phyloP scores from a whole-genome alignment of 306 rosid genomes.

The Potentilla sterilis region DNA sequence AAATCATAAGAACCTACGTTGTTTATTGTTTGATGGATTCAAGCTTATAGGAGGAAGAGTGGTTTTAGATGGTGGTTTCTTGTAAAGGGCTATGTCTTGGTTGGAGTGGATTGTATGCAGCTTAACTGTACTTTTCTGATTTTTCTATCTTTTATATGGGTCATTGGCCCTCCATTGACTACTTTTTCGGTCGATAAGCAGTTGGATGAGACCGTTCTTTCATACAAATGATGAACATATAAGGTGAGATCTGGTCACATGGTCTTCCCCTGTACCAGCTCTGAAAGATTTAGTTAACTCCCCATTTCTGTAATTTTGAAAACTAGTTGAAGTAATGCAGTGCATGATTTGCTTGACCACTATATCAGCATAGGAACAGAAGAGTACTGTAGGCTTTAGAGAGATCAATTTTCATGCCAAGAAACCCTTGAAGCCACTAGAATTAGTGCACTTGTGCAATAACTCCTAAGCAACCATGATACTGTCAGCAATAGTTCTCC shows the following conservation, averaged over 20 bases:
- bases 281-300: not conserved
- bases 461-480: not conserved
- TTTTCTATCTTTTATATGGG: not conserved
- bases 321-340: not conserved
- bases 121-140: not conserved
- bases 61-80: not conserved
- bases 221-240: not conserved
- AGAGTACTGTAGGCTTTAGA: not conserved
- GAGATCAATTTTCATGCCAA: not conserved
- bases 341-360: not conserved
- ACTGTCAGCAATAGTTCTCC: not conserved
- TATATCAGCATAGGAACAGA: not conserved
- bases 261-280: not conserved
- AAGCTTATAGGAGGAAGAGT: not conserved
- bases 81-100: not conserved
- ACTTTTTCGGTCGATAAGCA: not conserved
- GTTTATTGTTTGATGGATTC: not conserved
- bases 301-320: not conserved
- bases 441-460: not conserved
- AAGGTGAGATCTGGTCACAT: not conserved
- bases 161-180: not conserved
- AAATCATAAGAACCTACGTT: not conserved
- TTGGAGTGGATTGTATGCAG: not conserved
- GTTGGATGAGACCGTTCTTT: not conserved
- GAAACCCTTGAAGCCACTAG: not conserved